Base-by-base conservation (phyloP, 345 rosid genomes). In the Ricinus communis region DNA sequence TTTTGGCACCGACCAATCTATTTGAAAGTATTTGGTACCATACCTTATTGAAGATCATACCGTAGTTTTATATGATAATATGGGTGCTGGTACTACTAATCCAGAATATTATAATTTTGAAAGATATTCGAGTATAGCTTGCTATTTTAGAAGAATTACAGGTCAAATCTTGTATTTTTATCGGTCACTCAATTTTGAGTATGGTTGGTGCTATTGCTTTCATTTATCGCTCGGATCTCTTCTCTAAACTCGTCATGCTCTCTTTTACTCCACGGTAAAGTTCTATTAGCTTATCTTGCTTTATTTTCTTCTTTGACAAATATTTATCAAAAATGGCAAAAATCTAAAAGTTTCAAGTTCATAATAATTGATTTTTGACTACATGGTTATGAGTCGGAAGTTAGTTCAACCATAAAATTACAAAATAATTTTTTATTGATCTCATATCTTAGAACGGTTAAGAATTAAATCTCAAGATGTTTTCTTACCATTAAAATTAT, bases 171-270 rank as follows among this genome's bases (percentile, higher is more conserved):
- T 65, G 76, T 22, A 55, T 72, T 18, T 30, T 27, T 65, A 33
- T 72, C 41, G 57, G 64, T 21, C 70, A 72, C 70, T 64, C 57
- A 0, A 2, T 28, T 9, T 27, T 18, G 18, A 8, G 41, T n/a
- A 55, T 72, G 70, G 57, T 65, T 30, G 76, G 70, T 33, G 65
- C 47, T 3, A 30, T 64, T 54, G 76, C 76, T 31, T 72, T 70
- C 15, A 3, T 72, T 53, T 30, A 18, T 27, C 40, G 50, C 31
- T 57, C 70, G 25, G 70, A 72, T 65, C 56, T 65, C 22, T 53
- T 72, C 65, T 72, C 65, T 14, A 65, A 65, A 16, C 4, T 72
- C 63, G 9, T 65, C 41, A 40, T 56, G 55, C 62, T 72, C 11
- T 28, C 33, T 72, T 64, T 25, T 6, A 40, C 47, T 55, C 76